A percentile compares a stretch with the other conserved stretches of the same genome.
phyloP scores from a whole-genome alignment of 345 rosid species.

The Eutrema yunnanense region DNA sequence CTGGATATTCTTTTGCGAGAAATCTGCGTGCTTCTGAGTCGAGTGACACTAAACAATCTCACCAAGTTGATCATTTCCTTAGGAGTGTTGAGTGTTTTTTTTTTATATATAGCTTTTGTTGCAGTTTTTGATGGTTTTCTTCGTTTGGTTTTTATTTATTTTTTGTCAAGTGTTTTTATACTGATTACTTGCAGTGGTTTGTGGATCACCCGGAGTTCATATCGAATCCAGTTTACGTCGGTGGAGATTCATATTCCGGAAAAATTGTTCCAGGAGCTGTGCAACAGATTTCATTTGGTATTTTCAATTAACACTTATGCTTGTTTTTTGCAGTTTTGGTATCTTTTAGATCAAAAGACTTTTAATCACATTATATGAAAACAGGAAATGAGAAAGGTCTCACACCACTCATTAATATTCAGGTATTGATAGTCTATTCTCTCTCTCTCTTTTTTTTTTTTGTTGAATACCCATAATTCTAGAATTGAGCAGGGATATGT shows the following conservation, averaged over 20 bases:
- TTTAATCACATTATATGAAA: conserved; percentile 10
- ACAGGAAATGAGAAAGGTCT: conserved; percentile 55
- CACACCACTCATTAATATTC: conserved; percentile 44
- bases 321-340: too few relatives aligned
- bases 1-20: conserved; percentile 68
- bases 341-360: too few relatives aligned
- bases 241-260: conserved; percentile 79
- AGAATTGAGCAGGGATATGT: too few relatives aligned
- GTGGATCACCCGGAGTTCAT: conserved; percentile 44
- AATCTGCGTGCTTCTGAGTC: conserved; percentile 28
- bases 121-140: background rate
- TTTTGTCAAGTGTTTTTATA: background rate
- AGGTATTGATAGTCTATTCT: conserved; percentile 32
- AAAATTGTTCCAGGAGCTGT: conserved; percentile 43
- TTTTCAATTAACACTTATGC: background rate
- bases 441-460: background rate
- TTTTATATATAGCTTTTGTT: background rate
- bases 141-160: background rate
- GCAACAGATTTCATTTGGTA: conserved; percentile 52
- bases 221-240: conserved; percentile 46
- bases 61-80: conserved; percentile 42
- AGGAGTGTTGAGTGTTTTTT: conserved; percentile 37
- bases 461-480: background rate
- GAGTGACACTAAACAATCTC: conserved; percentile 47
- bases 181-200: conserved; percentile 48